Evolutionary conservation across 2,329 filamentous ascomycete species (phyloP), one percentile per base, ranked within the genome.

Genomic region (Gnomoniopsis smithogilvyi): DNA sequence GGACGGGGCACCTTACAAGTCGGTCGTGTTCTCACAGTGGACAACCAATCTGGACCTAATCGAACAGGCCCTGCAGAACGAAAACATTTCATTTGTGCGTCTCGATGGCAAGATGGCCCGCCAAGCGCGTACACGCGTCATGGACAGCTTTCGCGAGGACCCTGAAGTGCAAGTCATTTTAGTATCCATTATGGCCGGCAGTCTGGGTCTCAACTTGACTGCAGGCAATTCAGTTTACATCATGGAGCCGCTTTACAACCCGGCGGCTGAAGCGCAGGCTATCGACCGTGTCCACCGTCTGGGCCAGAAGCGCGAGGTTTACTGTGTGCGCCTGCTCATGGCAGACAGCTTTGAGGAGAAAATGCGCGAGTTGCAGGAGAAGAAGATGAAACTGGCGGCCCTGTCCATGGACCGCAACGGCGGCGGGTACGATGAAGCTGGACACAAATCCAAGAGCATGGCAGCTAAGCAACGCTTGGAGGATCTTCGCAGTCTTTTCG

Each of bases 161-260:
- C 74, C 83, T 3, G 75, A 72, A 1, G 83, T 96, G 38, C 86
- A 87, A 34, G 88, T 96, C 55, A 92, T 98, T 53, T 83, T 98
- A 11, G 92, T 96, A 15, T 96, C 92, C 11, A 96, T 97, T 73
- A 92, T 88, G 69, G 94, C 94, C 0, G 95, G 94, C 64, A 94
- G 95, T 19, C 83, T 97, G 17, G 94, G 94, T 15, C 85, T 98
- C 43, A 98, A 98, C 69, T 78, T 98, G 56, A 97, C 93, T 0
- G 81, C 90, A 0, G 94, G 89, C 34, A 95, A 87, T 70, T 89
- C 85, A 57, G 94, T 96, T 15, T 98, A 95, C 71, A 90, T 98
- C 67, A 98, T 99, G 94, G 95, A 99, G 72, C 95, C 95, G 6
- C 93, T 97, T 70, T 99, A 94, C 77, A 99, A 99, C 68, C 95